Conservation (phyloP, 179 eudicot species). For the Heliamphora pulchella region DNA sequence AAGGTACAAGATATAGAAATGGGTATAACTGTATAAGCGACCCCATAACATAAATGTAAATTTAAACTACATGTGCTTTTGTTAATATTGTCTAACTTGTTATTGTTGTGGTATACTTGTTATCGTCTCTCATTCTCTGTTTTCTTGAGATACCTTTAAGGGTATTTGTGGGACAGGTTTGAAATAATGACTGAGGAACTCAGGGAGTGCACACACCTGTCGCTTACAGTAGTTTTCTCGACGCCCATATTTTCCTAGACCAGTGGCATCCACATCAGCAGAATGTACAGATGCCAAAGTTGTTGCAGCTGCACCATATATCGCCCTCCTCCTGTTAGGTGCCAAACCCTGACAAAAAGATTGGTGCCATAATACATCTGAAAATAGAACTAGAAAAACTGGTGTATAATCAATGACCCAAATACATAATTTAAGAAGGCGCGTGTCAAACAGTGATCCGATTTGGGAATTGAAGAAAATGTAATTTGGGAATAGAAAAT, state of each 20-base stretch:
- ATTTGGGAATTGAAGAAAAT: neutral
- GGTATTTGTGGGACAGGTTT: no score
- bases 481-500: neutral
- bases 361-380: neutral
- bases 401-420: neutral
- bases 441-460: neutral
- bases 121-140: no score
- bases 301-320: constrained; percentile 64
- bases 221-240: constrained; percentile 79
- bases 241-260: constrained; percentile 69
- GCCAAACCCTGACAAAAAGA: constrained; percentile 48
- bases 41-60: neutral
- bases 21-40: neutral
- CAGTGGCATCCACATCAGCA: constrained; percentile 69
- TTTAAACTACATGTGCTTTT: no score
- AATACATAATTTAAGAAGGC: neutral
- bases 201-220: constrained; percentile 40
- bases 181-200: no score
- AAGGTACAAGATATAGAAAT: neutral
- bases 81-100: no score
- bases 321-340: constrained; percentile 45
- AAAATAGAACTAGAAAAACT: neutral
- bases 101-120: no score
- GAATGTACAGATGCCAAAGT: constrained; percentile 79
- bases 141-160: no score